Evolutionary conservation across 2,329 filamentous ascomycete species (phyloP).

Genomic region (Nakataea oryzae): DNA sequence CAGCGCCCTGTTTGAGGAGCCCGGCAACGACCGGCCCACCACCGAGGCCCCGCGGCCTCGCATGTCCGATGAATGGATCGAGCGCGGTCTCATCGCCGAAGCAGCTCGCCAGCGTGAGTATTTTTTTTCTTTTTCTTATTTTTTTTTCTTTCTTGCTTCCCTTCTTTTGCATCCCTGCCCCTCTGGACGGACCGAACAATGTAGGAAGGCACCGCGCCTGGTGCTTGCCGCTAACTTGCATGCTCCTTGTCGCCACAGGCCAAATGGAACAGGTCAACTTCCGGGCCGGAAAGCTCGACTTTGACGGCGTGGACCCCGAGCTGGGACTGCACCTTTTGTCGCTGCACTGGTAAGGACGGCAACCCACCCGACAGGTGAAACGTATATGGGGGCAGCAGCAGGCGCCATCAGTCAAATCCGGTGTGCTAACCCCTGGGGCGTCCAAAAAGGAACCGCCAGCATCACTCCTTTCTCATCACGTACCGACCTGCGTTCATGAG

Average conservation of each 20-base stretch:
- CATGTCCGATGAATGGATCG: conserved; percentile 27
- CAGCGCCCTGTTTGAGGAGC: conserved; percentile 35
- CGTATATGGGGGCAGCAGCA: too few species aligned
- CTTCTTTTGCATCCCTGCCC: too few species aligned
- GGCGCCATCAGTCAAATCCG: too few species aligned
- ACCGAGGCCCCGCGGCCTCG: conserved; percentile 10
- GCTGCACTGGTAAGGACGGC: conserved; percentile 36
- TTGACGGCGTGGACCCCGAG: conserved; percentile 42
- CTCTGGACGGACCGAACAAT: too few species aligned
- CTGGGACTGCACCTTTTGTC: conserved; percentile 39
- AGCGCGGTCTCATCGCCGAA: conserved; percentile 34
- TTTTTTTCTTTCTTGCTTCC: background rate
- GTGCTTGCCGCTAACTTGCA: background rate
- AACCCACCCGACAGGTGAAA: too few species aligned
- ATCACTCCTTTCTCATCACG: conserved; percentile 33
- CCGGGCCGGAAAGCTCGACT: conserved; percentile 34
- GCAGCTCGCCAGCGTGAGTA: conserved; percentile 29
- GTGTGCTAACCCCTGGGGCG: too few species aligned
- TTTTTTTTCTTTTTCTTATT: background rate
- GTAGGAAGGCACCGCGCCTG: too few species aligned
- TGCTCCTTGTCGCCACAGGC: conserved; percentile 11
- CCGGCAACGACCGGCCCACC: conserved; percentile 8
- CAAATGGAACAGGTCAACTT: conserved; percentile 39
- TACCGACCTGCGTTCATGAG: conserved; percentile 43
- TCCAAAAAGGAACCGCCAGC: conserved; percentile 36